Conservation (phyloP, 2,329 filamentous ascomycete genomes). For the Paraphaeosphaeria sporulosa region DNA sequence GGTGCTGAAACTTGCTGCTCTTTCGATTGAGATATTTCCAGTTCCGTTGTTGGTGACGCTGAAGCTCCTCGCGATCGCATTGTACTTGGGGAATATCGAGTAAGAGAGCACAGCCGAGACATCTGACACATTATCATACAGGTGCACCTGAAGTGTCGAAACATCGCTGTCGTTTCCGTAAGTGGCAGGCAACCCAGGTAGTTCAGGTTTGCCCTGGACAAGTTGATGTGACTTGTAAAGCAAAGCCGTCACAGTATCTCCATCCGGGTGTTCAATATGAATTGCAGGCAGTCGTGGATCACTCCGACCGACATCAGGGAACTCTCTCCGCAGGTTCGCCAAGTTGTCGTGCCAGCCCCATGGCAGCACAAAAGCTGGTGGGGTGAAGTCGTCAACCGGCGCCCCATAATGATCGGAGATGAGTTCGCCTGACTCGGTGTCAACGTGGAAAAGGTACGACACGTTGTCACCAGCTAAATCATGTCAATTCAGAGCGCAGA, state of each 20-base stretch:
- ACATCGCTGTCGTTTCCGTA: slow-evolving; percentile 65
- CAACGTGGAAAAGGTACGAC: slow-evolving; percentile 71
- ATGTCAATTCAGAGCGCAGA: too few relatives aligned
- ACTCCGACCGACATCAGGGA: slow-evolving; percentile 69
- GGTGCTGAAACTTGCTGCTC: slow-evolving; percentile 67
- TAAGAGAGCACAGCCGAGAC: slow-evolving; percentile 68
- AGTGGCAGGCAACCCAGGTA: slow-evolving; percentile 66
- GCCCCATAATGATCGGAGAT: slow-evolving; percentile 69
- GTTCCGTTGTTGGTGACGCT: slow-evolving; percentile 67
- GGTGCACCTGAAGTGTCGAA: slow-evolving; percentile 64
- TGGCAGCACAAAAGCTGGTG: slow-evolving; percentile 47
- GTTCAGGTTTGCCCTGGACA: slow-evolving; percentile 62
- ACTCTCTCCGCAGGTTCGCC: slow-evolving; percentile 65
- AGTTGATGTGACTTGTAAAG: slow-evolving; percentile 66
- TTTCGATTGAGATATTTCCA: slow-evolving; percentile 61
- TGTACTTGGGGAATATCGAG: slow-evolving; percentile 68
- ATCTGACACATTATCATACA: slow-evolving; percentile 66
- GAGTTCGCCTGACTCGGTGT: slow-evolving; percentile 63
- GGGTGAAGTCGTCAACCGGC: slow-evolving; percentile 60
- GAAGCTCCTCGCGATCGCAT: slow-evolving; percentile 69
- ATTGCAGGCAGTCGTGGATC: slow-evolving; percentile 70
- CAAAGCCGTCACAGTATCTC: slow-evolving; percentile 66
- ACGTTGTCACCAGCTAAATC: slow-evolving; percentile 58
- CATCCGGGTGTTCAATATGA: slow-evolving; percentile 65
- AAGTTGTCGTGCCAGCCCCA: slow-evolving; percentile 63